These are phyloP conservation scores for Suillus occidentalis DNA, from an alignment of 768 basidiomycete genomes.

Conservation along the genomic window DNA sequence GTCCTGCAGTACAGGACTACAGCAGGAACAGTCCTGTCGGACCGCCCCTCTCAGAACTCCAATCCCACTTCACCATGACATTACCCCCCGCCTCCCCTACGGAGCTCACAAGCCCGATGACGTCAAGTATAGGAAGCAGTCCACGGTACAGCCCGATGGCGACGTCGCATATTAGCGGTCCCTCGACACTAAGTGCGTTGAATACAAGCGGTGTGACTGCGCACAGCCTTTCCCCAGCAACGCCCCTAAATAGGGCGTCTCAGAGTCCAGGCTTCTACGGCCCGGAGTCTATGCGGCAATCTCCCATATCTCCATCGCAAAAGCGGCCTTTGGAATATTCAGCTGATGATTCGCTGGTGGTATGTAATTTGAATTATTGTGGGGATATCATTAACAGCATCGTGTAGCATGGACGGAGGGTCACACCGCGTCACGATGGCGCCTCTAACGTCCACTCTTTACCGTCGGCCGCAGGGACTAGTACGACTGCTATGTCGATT, in stretches of 20 bases:
- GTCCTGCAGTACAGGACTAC: background rate
- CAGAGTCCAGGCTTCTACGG: slow-evolving; percentile 3
- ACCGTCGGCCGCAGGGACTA: slow-evolving; percentile 4
- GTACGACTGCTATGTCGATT: background rate
- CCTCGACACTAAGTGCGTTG: slow-evolving; percentile 10
- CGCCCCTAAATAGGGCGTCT: slow-evolving; percentile 17
- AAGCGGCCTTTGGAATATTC: slow-evolving; percentile 17
- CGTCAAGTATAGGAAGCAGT: background rate
- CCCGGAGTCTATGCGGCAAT: slow-evolving; percentile 3
- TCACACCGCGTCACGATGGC: slow-evolving; percentile 17
- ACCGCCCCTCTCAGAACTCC: background rate
- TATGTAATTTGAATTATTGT: slow-evolving; percentile 13
- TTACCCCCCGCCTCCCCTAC: background rate
- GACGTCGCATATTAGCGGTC: slow-evolving; percentile 7
- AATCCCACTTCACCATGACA: background rate
- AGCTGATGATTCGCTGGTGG: slow-evolving; percentile 1
- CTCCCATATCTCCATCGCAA: slow-evolving; percentile 21
- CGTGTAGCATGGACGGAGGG: slow-evolving; percentile 18
- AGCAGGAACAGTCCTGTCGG: background rate
- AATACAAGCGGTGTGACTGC: background rate
- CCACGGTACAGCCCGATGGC: slow-evolving; percentile 3
- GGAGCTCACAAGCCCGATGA: background rate
- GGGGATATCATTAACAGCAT: slow-evolving; percentile 18
- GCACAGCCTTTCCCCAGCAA: slow-evolving; percentile 21
- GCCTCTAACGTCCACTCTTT: slow-evolving; percentile 15